Evolutionary conservation across 306 rosid genomes (phyloP).

Genomic region (Rosa persica): DNA sequence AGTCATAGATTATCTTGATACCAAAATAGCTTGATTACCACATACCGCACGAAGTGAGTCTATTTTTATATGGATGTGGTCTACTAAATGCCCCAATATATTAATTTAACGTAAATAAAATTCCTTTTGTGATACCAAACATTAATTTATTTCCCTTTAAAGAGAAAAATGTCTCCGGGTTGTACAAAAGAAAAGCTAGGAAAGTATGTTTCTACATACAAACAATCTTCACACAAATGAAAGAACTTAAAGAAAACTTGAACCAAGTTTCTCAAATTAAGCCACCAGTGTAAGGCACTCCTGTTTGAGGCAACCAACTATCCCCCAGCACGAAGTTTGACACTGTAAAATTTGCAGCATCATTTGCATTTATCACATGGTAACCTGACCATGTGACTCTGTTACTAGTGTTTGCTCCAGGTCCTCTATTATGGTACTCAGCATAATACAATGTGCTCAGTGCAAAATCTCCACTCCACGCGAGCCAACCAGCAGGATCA

Average conservation of each 20-base stretch:
- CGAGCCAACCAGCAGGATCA: constrained; percentile 38
- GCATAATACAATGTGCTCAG: constrained; percentile 38
- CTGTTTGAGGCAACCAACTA: constrained; percentile 38
- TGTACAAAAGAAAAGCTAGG: constrained; percentile 1
- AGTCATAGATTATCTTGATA: no score
- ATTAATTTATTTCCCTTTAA: background rate
- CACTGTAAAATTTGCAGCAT: constrained; percentile 37
- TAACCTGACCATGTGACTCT: constrained; percentile 41
- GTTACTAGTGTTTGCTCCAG: constrained; percentile 26
- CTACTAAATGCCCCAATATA: no score
- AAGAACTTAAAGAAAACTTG: background rate
- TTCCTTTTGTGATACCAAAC: background rate
- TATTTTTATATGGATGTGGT: no score
- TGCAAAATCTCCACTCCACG: constrained; percentile 33
- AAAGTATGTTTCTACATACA: background rate
- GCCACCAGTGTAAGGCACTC: constrained; percentile 35
- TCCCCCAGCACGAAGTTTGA: constrained; percentile 38
- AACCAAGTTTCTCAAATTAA: constrained; percentile 5
- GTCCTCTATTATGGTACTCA: constrained; percentile 34
- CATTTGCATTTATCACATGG: constrained; percentile 24
- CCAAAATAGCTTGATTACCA: no score
- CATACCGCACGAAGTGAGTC: no score
- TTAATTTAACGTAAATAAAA: no score
- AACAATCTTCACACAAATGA: background rate
- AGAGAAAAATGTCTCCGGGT: background rate